These are phyloP conservation scores for Pichia eremophila DNA, from an alignment of 805 yeast species.

Conservation along the genomic window DNA sequence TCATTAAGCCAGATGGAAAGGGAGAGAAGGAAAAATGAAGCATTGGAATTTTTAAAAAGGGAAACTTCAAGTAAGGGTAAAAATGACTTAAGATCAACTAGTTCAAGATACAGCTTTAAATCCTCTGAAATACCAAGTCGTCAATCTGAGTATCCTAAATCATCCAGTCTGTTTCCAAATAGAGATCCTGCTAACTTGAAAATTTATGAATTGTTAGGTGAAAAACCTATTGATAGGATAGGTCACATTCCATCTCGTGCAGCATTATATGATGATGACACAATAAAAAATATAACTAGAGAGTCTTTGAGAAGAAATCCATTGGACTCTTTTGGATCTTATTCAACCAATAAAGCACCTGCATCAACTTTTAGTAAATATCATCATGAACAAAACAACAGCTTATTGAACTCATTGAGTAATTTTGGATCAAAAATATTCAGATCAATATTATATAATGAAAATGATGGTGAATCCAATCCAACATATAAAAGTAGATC, in stretches of 20 bases:
- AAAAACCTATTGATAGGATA: constrained; percentile 16
- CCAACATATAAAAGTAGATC: background rate
- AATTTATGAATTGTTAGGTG: constrained; percentile 21
- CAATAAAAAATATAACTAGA: constrained; percentile 13
- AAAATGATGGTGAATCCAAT: constrained; percentile 8
- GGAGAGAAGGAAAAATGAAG: constrained; percentile 8
- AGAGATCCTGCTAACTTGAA: constrained; percentile 1
- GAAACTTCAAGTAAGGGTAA: constrained; percentile 4
- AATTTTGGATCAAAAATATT: constrained; percentile 21
- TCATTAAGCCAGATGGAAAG: constrained; percentile 6
- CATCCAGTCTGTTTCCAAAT: background rate
- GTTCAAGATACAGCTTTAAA: no score
- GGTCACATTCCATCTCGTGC: constrained; percentile 4
- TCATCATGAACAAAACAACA: constrained; percentile 6
- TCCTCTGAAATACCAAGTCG: no score
- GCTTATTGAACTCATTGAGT: constrained; percentile 20
- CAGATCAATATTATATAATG: constrained; percentile 22
- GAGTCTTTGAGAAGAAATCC: constrained; percentile 9
- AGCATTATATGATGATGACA: constrained; percentile 12
- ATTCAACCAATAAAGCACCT: no score
- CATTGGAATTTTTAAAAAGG: constrained; percentile 8
- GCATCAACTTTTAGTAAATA: background rate
- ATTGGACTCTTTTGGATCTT: background rate
- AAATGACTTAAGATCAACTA: background rate
- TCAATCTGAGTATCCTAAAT: no score